Evolutionary conservation across 352 stramenopile species (phyloP).

Genomic region (Phytophthora fragariaefolia): DNA sequence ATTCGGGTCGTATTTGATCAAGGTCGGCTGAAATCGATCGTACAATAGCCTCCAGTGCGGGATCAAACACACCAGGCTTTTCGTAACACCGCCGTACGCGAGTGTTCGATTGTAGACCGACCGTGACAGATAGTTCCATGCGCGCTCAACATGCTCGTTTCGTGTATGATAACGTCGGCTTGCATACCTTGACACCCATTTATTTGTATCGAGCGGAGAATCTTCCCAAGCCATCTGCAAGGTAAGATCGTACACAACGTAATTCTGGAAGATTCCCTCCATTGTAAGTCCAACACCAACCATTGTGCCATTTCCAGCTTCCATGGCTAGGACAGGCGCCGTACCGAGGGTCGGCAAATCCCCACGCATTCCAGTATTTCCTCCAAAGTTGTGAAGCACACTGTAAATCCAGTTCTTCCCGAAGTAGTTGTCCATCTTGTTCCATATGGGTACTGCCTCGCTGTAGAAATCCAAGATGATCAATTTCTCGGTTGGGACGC

Average conservation of each 20-base stretch:
- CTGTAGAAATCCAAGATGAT: constrained; percentile 86
- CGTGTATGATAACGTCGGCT: constrained; percentile 59
- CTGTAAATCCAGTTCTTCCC: constrained; percentile 87
- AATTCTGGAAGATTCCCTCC: constrained; percentile 90
- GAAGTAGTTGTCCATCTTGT: constrained; percentile 80
- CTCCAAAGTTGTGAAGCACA: constrained; percentile 85
- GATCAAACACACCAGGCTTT: constrained; percentile 69
- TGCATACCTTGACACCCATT: constrained; percentile 58
- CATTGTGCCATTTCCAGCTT: constrained; percentile 65
- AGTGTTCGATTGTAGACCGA: constrained; percentile 81
- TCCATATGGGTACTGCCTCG: constrained; percentile 74
- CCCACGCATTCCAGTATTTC: constrained; percentile 74
- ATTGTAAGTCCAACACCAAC: constrained; percentile 79
- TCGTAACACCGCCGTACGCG: constrained; percentile 73
- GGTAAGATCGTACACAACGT: constrained; percentile 81
- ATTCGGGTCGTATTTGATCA: constrained; percentile 72
- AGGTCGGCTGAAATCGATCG: constrained; percentile 70
- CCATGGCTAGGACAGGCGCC: constrained; percentile 52
- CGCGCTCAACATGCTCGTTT: constrained; percentile 51
- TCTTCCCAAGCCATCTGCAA: constrained; percentile 77
- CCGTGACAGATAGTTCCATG: constrained; percentile 55
- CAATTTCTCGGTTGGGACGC: constrained; percentile 63
- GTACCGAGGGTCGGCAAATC: constrained; percentile 66
- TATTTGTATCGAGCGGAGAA: constrained; percentile 41
- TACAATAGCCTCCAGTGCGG: constrained; percentile 67